phyloP scores from a whole-genome alignment of 352 stramenopile species.

The Phytophthora fragariaefolia region DNA sequence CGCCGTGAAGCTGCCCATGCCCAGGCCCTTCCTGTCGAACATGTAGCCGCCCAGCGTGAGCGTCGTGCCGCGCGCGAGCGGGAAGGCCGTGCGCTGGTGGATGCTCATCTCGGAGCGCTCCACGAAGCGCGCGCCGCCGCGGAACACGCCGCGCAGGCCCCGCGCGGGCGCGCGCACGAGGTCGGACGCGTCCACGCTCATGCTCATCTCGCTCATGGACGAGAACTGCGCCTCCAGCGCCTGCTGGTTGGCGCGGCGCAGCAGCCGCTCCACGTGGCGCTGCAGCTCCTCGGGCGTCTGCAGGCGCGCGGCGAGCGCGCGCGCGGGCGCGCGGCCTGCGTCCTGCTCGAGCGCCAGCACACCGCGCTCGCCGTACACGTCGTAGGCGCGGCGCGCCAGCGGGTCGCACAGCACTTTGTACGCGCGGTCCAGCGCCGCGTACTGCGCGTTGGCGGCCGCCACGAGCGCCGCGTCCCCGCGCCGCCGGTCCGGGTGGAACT shows the following conservation, averaged over 20 bases:
- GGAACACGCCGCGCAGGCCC: conserved; percentile 55
- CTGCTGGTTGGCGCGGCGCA: conserved; percentile 73
- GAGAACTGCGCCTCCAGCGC: conserved; percentile 78
- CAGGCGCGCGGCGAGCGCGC: conserved; percentile 53
- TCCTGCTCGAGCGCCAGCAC: conserved; percentile 75
- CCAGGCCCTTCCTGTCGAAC: conserved; percentile 80
- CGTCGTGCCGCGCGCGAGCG: conserved; percentile 58
- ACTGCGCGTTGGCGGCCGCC: conserved; percentile 76
- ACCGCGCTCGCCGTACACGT: conserved; percentile 77
- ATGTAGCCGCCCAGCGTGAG: conserved; percentile 83
- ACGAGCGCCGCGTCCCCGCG: conserved; percentile 54
- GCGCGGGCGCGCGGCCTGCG: conserved; percentile 33
- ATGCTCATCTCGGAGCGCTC: conserved; percentile 83
- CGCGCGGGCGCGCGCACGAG: conserved; percentile 72
- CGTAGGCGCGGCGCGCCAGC: conserved; percentile 72
- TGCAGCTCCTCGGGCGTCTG: conserved; percentile 59
- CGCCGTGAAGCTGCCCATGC: conserved; percentile 75
- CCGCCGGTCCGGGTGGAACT: conserved; percentile 83
- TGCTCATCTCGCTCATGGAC: conserved; percentile 83
- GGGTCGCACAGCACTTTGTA: conserved; percentile 86
- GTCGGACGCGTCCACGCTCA: conserved; percentile 80
- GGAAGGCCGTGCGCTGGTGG: conserved; percentile 77
- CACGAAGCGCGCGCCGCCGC: conserved; percentile 53
- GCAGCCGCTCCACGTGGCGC: conserved; percentile 56
- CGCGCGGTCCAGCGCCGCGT: conserved; percentile 77